Evolutionary conservation across 2,329 filamentous ascomycete species (phyloP).

Genomic region (Remersonia thermophila): DNA sequence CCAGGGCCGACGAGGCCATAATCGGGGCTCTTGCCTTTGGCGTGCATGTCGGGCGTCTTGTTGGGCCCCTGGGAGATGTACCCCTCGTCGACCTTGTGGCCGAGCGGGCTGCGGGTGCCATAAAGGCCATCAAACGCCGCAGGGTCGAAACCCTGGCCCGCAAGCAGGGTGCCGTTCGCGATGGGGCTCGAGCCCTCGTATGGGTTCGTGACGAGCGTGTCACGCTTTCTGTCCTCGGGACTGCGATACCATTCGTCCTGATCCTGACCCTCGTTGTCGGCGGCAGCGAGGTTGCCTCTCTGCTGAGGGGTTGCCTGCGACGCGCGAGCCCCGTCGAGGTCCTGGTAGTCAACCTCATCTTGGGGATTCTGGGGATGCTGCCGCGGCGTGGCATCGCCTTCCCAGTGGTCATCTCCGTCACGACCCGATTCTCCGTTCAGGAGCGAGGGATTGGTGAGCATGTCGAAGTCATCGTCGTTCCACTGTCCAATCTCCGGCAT

Average conservation of each 20-base stretch:
- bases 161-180: conserved; percentile 41
- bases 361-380: conserved; percentile 20
- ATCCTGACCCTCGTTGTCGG: conserved; percentile 44
- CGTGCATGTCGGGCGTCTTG: conserved; percentile 39
- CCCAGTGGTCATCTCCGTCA: conserved; percentile 35
- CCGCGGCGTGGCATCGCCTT: conserved; percentile 41
- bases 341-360: conserved; percentile 22
- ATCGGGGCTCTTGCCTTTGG: conserved; percentile 44
- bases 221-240: conserved; percentile 50
- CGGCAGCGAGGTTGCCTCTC: conserved; percentile 27
- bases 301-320: conserved; percentile 20
- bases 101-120: conserved; percentile 43
- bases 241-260: conserved; percentile 52
- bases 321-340: conserved; percentile 18
- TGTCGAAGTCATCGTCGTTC: conserved; percentile 56
- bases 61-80: conserved; percentile 69
- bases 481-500: conserved; percentile 66
- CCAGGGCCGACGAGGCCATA: conserved; percentile 34
- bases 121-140: conserved; percentile 24
- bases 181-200: conserved; percentile 54
- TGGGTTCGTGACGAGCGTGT: conserved; percentile 54
- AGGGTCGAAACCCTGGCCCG: conserved; percentile 17
- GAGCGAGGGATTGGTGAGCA: conserved; percentile 75
- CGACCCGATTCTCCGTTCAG: conserved; percentile 58
- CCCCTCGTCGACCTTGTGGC: conserved; percentile 65